Evolutionary conservation across 768 basidiomycete genomes (phyloP), one percentile per base, ranked within the genome.

Genomic region (Tylopilus subfusipes): DNA sequence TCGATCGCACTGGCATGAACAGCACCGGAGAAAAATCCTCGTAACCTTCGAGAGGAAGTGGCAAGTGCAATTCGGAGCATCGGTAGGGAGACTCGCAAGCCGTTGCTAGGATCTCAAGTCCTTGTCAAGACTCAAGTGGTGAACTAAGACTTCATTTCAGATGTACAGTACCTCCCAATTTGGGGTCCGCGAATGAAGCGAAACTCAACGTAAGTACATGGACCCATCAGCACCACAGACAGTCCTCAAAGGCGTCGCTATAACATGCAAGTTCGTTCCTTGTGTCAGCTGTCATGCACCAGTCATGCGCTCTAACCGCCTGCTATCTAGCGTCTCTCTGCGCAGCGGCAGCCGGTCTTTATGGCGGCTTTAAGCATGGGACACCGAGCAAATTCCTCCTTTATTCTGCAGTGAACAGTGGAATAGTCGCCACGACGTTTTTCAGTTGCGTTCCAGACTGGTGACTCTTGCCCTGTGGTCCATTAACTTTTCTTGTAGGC

Each of bases 251-350:
- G 85, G 86, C 53, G 82, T 85, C 25, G 63, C 80, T 57, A 69
- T 79, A 72, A 82, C 85, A 84, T 90, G 88, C 88, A 80, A 86
- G 88, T 90, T 82, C 83, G 85, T 86, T 73, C 61, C 61, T 55
- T 55, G 43, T 54, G 34, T 25, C 29, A 42, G 45, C 50, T 33
- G 16, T 30, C 48, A 33, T 39, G 52, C 53, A 46, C 40, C 25
- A 54, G 59, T 50, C 54, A 38, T 61, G 36, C 56, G 59, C 64
- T 39, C 55, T 71, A 54, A 69, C 63, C 61, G 66, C 63, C 64
- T 58, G 65, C 58, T 53, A 49, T 42, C 39, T 61, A 93, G 90
- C 86, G 53, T 72, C 76, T 47, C 59, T 79, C 30, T 83, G 85
- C 56, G 85, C 82, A 34, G 55, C 67, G 2, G 60, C 74, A 14